phyloP scores from a whole-genome alignment of 257 asterid species.

The Primulina huaijiensis region DNA sequence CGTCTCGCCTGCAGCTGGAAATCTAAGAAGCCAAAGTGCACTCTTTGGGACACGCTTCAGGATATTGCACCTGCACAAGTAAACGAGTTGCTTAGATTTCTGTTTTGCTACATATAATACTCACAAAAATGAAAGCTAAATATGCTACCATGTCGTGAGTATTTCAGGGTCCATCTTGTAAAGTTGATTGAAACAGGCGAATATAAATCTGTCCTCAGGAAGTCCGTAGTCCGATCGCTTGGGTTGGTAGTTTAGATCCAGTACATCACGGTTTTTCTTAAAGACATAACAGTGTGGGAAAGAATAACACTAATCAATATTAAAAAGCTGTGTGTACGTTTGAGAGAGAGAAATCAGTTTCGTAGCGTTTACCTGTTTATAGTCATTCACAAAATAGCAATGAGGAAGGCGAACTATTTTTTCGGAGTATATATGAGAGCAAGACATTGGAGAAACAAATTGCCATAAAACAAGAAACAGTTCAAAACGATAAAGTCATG shows the following conservation, averaged over 20 bases:
- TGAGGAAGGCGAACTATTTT: slow-evolving; percentile 95
- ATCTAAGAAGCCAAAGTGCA: slow-evolving; percentile 94
- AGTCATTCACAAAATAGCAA: slow-evolving; percentile 96
- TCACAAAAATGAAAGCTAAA: background rate
- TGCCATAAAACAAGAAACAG: slow-evolving; percentile 34
- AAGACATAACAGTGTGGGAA: slow-evolving; percentile 19
- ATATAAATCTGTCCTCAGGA: slow-evolving; percentile 88
- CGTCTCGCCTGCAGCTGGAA: slow-evolving; percentile 99
- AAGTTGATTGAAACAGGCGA: slow-evolving; percentile 98
- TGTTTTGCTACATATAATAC: slow-evolving; percentile 1
- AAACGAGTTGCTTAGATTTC: slow-evolving; percentile 5
- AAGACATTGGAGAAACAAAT: slow-evolving; percentile 89
- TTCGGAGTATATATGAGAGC: slow-evolving; percentile 86
- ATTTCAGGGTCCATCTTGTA: slow-evolving; percentile 99
- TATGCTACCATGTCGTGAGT: slow-evolving; percentile 66
- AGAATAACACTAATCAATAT: slow-evolving; percentile 19
- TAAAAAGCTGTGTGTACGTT: background rate
- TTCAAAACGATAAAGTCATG: background rate
- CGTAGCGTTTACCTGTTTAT: slow-evolving; percentile 71
- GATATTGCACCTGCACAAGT: slow-evolving; percentile 83
- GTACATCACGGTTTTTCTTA: slow-evolving; percentile 89
- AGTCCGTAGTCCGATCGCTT: slow-evolving; percentile 94
- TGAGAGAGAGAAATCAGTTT: background rate
- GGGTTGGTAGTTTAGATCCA: slow-evolving; percentile 71
- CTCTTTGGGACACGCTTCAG: slow-evolving; percentile 97